Conservation (phyloP, 345 rosid species). For the Mangifera indica region DNA sequence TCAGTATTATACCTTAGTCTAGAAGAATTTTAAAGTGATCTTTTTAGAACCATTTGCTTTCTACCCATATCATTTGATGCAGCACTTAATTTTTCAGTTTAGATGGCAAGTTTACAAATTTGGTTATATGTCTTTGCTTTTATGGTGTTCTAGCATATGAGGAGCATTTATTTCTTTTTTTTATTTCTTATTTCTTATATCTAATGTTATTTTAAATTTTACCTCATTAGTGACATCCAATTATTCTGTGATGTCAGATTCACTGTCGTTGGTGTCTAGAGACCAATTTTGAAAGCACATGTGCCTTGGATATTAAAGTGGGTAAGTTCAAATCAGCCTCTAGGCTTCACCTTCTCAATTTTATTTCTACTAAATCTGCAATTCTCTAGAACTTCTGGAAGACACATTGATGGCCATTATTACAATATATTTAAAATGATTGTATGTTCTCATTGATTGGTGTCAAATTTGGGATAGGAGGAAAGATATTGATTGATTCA, state of each 20-base stretch:
- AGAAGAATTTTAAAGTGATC: not conserved
- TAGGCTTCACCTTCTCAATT: not conserved
- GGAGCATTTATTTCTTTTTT: not conserved
- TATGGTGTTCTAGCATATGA: not conserved
- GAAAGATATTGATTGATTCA: not conserved
- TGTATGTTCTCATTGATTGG: not conserved
- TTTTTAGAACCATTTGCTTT: not conserved
- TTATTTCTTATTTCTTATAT: not conserved
- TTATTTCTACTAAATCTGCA: not conserved
- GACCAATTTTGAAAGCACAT: constrained; percentile 58
- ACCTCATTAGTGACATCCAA: not conserved
- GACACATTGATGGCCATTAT: not conserved
- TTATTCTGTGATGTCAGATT: constrained; percentile 49
- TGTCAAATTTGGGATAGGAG: not conserved
- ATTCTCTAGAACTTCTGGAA: not conserved
- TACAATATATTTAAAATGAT: no score
- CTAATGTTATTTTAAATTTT: not conserved
- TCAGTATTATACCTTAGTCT: not conserved
- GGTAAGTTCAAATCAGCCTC: constrained; percentile 48
- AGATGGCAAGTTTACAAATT: not conserved
- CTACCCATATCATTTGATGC: no score
- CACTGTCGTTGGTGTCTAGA: constrained; percentile 82
- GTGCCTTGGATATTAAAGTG: constrained; percentile 64
- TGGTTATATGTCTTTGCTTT: not conserved
- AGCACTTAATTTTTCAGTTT: not conserved